These are phyloP conservation scores for Populus nigra DNA, from an alignment of 345 rosid species.

Conservation along the genomic window DNA sequence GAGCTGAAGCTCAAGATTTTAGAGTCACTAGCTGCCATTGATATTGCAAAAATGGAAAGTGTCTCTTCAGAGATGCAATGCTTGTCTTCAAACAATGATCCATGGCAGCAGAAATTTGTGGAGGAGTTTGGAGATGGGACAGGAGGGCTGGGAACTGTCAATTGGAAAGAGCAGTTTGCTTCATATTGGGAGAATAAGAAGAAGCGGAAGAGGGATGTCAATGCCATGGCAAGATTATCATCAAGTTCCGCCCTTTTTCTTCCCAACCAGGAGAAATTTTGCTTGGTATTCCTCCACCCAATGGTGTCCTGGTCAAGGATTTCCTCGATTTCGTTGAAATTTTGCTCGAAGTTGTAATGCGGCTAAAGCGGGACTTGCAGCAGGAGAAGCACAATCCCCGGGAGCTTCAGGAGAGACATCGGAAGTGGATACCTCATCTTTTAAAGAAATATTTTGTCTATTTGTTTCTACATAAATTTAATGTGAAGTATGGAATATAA, in stretches of 20 bases:
- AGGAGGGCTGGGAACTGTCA: background rate
- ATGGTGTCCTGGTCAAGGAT: background rate
- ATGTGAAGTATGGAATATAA: too few species aligned
- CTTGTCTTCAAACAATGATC: conserved; percentile 18
- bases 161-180: conserved; percentile 53
- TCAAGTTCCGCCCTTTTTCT: background rate
- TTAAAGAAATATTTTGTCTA: too few species aligned
- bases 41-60: conserved; percentile 38
- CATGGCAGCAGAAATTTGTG: conserved; percentile 23
- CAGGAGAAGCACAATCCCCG: too few species aligned
- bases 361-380: too few species aligned
- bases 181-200: conserved; percentile 30
- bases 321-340: background rate
- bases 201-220: conserved; percentile 12
- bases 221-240: background rate
- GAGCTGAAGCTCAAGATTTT: conserved; percentile 67
- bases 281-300: conserved; percentile 17
- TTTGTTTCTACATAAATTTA: too few species aligned
- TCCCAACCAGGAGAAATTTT: background rate
- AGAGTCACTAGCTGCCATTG: conserved; percentile 53
- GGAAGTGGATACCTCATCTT: too few species aligned
- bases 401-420: too few species aligned
- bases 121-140: conserved; percentile 26
- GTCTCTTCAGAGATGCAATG: conserved; percentile 23
- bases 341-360: conserved; percentile 33